Percentiles rank a stretch among this genome's conserved stretches.
Evolutionary conservation across 306 rosid genomes (phyloP).

Genomic region (Acacia acuminata): DNA sequence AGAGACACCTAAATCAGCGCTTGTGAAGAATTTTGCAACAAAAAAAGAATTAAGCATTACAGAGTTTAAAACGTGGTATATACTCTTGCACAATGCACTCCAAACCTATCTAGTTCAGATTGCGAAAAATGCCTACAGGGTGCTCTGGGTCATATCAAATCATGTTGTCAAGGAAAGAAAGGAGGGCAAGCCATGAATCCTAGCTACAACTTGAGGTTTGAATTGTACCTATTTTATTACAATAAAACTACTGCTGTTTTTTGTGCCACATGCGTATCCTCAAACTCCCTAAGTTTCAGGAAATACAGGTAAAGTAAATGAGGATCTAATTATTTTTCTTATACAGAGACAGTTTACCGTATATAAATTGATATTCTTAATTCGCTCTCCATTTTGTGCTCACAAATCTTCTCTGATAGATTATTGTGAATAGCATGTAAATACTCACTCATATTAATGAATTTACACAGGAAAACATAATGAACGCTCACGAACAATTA

Average conservation of each 20-base stretch:
- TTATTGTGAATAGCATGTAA: no score
- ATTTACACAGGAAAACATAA: no score
- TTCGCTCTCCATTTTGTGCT: no score
- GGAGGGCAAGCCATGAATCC: constrained; percentile 32
- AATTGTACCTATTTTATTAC: constrained; percentile 5
- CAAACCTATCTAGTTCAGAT: constrained; percentile 7
- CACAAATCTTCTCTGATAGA: no score
- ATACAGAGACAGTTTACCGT: no score
- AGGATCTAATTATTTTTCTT: no score
- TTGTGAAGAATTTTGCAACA: constrained; percentile 2
- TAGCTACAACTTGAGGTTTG: constrained; percentile 41
- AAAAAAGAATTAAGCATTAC: neutral
- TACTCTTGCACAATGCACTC: constrained; percentile 43
- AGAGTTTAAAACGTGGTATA: constrained; percentile 11
- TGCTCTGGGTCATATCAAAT: neutral
- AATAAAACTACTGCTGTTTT: neutral
- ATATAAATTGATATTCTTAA: no score
- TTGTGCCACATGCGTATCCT: neutral
- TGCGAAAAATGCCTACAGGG: constrained; percentile 24
- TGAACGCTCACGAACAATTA: no score
- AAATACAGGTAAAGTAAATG: no score
- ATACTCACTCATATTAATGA: no score
- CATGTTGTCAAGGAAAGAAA: neutral
- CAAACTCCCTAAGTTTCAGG: neutral
- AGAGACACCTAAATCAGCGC: neutral